Percentiles rank a stretch among this genome's conserved stretches.
Conservation (phyloP, 345 rosid species). For the Lepidium africanum region DNA sequence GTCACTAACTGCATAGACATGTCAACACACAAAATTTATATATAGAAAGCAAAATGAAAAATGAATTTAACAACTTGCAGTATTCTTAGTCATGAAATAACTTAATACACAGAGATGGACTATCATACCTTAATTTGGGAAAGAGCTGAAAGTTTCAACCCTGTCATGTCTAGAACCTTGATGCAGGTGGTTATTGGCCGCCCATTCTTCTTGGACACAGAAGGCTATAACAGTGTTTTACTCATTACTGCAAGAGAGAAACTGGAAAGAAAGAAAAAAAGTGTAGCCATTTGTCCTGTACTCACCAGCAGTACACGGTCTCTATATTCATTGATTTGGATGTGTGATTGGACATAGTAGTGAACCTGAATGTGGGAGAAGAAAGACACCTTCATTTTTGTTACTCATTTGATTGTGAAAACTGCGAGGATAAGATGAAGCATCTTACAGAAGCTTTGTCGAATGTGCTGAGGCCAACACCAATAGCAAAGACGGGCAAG, state of each 20-base stretch:
- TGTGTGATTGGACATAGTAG: slow-evolving; percentile 87
- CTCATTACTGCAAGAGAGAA: background rate
- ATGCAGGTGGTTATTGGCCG: slow-evolving; percentile 79
- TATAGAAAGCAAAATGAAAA: background rate
- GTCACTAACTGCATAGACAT: slow-evolving; percentile 67
- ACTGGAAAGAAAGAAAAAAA: background rate
- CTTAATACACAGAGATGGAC: background rate
- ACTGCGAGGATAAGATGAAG: background rate
- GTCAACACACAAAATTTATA: background rate
- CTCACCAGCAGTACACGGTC: slow-evolving; percentile 86
- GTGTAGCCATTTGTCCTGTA: background rate
- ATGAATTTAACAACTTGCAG: background rate
- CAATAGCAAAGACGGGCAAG: slow-evolving; percentile 73
- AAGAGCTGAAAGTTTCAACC: slow-evolving; percentile 77
- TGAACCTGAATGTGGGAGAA: slow-evolving; percentile 47
- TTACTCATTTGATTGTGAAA: background rate
- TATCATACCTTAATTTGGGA: slow-evolving; percentile 71
- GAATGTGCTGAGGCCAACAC: slow-evolving; percentile 78
- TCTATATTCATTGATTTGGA: slow-evolving; percentile 91
- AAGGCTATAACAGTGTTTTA: slow-evolving; percentile 47
- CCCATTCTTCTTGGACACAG: slow-evolving; percentile 63
- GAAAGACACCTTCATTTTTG: background rate
- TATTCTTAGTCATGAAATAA: background rate
- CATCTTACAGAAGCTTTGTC: slow-evolving; percentile 90
- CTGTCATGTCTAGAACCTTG: slow-evolving; percentile 93